Base-by-base conservation (phyloP, 1,284 basidiomycete species). In the Cutaneotrichosporon cutaneum region DNA sequence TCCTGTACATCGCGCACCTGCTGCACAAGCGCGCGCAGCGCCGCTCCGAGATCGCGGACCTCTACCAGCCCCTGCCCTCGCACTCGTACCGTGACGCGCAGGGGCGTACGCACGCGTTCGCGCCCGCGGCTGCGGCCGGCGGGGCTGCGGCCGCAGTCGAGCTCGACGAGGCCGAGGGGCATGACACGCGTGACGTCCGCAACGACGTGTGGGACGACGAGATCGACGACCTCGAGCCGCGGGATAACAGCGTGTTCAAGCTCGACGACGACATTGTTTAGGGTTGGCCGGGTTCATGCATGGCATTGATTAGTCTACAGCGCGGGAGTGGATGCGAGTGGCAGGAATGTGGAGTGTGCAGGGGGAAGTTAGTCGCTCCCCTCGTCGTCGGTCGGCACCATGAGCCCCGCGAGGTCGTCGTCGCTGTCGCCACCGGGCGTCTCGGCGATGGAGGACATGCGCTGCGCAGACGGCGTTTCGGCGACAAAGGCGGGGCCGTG, bases 301-400 rank as follows among this genome's bases (percentile, higher is more conserved):
- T 55, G 30, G 30, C 27, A 33, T 35, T 32, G 50, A 21, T 33
- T 59, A 35, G 7, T 50, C 13, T 32, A 48, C 45, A 48, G 50
- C 33, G 52, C 18, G 33, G 32, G 13, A n/a, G 48, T n/a, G 48
- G 26, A 33, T 18, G 50, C 50, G 16, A 18, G 22, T 16, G 48
- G 16, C n/a, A n/a, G 18, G 48, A 16, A 22, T 18, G 32, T 14
- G 22, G 21, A 14, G 16, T 35, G 30, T 32, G 18, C 14, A 22
- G 11, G 48, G 7, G 27, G 7, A 6, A 33, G 53, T 9, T 26
- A 48, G 21, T 52, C 62, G 30, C 50, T 58, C 10, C 68, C 69
- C 63, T 74, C 73, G 36, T 76, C 76, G 61, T 77, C 76, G 5
- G 76, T 77, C 68, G 72, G 71, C 42, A 76, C 75, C 76, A 76